Percentiles rank a stretch among this genome's conserved stretches.
These are phyloP conservation scores for Cyberlindnera bimundalis DNA, from an alignment of 805 yeast genomes.

Conservation along the genomic window DNA sequence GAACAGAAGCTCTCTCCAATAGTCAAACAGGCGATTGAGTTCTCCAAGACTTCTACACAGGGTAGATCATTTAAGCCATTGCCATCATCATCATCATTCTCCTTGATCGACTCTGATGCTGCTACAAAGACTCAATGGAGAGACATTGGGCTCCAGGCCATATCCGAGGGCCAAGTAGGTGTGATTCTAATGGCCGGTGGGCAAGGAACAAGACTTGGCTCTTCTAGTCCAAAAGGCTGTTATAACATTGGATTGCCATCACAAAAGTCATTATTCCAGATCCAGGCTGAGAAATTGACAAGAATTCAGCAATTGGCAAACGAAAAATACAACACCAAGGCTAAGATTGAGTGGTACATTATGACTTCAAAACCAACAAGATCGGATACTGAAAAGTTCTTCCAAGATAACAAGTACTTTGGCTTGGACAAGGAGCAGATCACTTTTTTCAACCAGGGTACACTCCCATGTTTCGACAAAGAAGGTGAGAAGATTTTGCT, in stretches of 20 bases:
- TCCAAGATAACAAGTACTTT: slow-evolving; percentile 58
- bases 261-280: slow-evolving; percentile 77
- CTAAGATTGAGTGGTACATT: slow-evolving; percentile 73
- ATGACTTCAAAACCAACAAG: slow-evolving; percentile 95
- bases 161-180: slow-evolving; percentile 72
- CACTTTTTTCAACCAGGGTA: slow-evolving; percentile 89
- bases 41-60: slow-evolving; percentile 28
- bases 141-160: slow-evolving; percentile 60
- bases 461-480: slow-evolving; percentile 79
- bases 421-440: slow-evolving; percentile 64
- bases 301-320: slow-evolving; percentile 58
- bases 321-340: slow-evolving; percentile 26
- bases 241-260: slow-evolving; percentile 85
- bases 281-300: slow-evolving; percentile 84
- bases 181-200: slow-evolving; percentile 97
- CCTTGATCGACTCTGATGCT: slow-evolving; percentile 36
- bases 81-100: slow-evolving; percentile 48
- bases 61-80: slow-evolving; percentile 40
- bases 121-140: slow-evolving; percentile 24
- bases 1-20: slow-evolving; percentile 25
- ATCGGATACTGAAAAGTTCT: slow-evolving; percentile 66
- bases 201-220: slow-evolving; percentile 94
- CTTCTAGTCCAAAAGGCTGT: slow-evolving; percentile 90
- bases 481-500: slow-evolving; percentile 70
- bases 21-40: slow-evolving; percentile 40